These are phyloP conservation scores for Termitomyces sp. DNA, from an alignment of 768 basidiomycete genomes.

Conservation along the genomic window DNA sequence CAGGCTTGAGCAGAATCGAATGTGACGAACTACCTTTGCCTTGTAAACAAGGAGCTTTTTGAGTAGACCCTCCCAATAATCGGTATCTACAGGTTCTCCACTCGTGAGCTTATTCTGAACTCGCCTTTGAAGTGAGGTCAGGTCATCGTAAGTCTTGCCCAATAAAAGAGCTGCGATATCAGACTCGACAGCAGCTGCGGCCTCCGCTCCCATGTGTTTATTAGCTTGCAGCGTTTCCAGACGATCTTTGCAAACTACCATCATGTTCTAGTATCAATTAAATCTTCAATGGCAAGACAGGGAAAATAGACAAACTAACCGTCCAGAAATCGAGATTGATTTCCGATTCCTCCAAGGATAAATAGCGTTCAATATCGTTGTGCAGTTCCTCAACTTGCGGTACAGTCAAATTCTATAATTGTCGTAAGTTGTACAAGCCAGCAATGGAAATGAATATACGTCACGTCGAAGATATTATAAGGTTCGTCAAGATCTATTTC, in stretches of 20 bases:
- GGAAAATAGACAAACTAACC: constrained; percentile 35
- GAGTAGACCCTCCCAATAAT: constrained; percentile 94
- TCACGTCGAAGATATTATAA: constrained; percentile 92
- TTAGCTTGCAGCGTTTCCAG: constrained; percentile 67
- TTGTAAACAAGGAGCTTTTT: constrained; percentile 96
- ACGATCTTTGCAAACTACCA: constrained; percentile 91
- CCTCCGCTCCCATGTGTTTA: constrained; percentile 60
- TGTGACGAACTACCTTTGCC: constrained; percentile 63
- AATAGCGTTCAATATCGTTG: constrained; percentile 89
- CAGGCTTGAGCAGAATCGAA: neutral
- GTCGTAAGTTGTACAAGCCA: constrained; percentile 10
- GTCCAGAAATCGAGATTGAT: constrained; percentile 98
- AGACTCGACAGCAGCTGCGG: constrained; percentile 74
- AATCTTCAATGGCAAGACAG: neutral
- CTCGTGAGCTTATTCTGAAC: constrained; percentile 86
- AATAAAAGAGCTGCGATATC: constrained; percentile 79
- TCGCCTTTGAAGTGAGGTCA: constrained; percentile 75
- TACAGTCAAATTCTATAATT: constrained; percentile 67
- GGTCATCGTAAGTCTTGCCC: constrained; percentile 83
- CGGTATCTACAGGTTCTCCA: constrained; percentile 92
- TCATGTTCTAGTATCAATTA: constrained; percentile 69
- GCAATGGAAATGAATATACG: constrained; percentile 21
- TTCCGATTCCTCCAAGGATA: constrained; percentile 78
- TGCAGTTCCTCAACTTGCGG: constrained; percentile 91
- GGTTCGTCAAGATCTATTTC: constrained; percentile 99